A percentile compares a stretch with the other conserved stretches of the same genome.
These are phyloP conservation scores for Pigoraptor vietnamica DNA, from an alignment of 78 protist species.

Conservation along the genomic window DNA sequence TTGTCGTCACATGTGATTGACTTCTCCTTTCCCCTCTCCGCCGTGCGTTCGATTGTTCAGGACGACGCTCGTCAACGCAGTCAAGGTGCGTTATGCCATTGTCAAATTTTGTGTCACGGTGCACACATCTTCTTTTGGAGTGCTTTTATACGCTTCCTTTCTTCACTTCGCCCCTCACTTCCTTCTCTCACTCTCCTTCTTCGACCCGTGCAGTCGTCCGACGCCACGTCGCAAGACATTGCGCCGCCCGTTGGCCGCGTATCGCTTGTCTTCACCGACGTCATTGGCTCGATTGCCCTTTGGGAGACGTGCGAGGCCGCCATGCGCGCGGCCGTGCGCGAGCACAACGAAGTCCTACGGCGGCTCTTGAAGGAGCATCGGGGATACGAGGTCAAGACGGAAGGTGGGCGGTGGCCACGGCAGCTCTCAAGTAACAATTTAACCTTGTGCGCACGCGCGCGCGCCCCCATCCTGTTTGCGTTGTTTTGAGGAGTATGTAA, in stretches of 20 bases:
- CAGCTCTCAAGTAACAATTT: neutral
- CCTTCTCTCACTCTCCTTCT: neutral
- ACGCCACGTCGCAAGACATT: neutral
- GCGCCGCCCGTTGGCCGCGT: conserved; percentile 34
- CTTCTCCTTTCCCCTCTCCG: too few relatives aligned
- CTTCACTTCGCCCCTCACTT: too few relatives aligned
- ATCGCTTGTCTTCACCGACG: conserved; percentile 44
- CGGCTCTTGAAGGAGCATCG: neutral
- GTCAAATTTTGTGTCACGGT: neutral
- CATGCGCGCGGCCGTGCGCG: conserved; percentile 32
- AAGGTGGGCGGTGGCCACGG: neutral
- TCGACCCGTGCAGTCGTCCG: neutral
- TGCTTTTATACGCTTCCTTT: too few relatives aligned
- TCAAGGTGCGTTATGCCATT: neutral
- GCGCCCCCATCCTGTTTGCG: too few relatives aligned
- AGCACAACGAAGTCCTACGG: conserved; percentile 39
- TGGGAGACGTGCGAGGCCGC: conserved; percentile 31
- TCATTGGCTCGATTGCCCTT: conserved; percentile 20
- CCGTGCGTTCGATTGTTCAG: too few relatives aligned
- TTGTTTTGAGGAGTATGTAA: too few relatives aligned
- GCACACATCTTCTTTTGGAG: too few relatives aligned
- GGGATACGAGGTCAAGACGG: conserved; percentile 50
- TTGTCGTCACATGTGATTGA: too few relatives aligned
- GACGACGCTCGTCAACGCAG: neutral
- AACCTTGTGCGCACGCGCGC: too few relatives aligned